Base-by-base conservation (phyloP, 805 yeast genomes). In the Starmerella stigmatis region DNA sequence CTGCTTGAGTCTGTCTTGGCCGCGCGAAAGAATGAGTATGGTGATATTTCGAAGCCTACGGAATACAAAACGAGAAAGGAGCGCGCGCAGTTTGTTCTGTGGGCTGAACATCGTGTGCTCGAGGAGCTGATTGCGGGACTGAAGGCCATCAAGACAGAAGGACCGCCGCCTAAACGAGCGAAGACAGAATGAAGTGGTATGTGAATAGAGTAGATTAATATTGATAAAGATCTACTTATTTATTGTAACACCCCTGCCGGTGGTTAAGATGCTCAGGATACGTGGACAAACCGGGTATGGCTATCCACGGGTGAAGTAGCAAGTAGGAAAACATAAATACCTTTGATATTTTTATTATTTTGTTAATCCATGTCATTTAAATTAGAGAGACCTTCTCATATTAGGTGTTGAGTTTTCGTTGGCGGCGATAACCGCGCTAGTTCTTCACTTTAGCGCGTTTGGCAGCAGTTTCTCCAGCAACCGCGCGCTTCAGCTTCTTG, bases 401-500 rank as follows among this genome's bases (percentile, higher is more conserved):
- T n/a, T n/a, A n/a, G n/a, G n/a, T n/a, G n/a, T n/a, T n/a, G n/a
- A n/a, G n/a, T n/a, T n/a, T n/a, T n/a, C n/a, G n/a, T n/a, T n/a
- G n/a, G n/a, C n/a, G n/a, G n/a, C n/a, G n/a, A n/a, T n/a, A n/a
- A n/a, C n/a, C n/a, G n/a, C n/a, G 1, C 27, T 41, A 27, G 23
- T 39, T 48, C 3, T 32, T 51, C 9, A 41, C 42, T 22, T 44
- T 47, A 3, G 41, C 20, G 7, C 42, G 35, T 23, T 46, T 51
- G 3, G 21, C 32, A 9, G 32, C 45, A 10, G 20, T 31, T 20
- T 22, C 50, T 44, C 53, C 40, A 6, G 12, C n/a, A n/a, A n/a
- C 31, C 26, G 34, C 76, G 76, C 28, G 28, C 23, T 45, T 44
- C 13, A 26, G 41, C 59, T 74, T 75, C 57, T 76, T 75, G 30